These are phyloP conservation scores for Lactarius deliciosus DNA, from an alignment of 768 basidiomycete species.

Conservation along the genomic window DNA sequence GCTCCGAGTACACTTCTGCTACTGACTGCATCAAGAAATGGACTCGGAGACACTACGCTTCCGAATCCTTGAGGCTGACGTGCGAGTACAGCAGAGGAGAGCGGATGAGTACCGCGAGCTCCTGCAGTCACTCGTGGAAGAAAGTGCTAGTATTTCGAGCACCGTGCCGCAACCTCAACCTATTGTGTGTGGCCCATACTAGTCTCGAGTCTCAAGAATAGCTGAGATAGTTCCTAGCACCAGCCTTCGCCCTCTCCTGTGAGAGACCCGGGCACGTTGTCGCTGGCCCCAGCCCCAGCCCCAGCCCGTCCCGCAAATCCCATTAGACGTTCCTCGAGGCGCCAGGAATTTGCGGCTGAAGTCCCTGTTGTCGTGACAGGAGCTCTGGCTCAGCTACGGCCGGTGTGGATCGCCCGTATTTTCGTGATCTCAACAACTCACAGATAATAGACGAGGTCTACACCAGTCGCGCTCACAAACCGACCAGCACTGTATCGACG, in stretches of 20 bases:
- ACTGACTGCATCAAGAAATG: neutral
- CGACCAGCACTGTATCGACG: too few relatives aligned
- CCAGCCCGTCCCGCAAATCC: neutral
- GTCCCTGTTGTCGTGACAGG: too few relatives aligned
- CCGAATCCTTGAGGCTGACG: neutral
- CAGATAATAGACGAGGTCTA: too few relatives aligned
- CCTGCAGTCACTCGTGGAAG: neutral
- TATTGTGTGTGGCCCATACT: neutral
- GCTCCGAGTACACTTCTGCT: too few relatives aligned
- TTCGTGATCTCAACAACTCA: too few relatives aligned
- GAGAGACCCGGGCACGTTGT: too few relatives aligned
- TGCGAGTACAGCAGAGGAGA: neutral
- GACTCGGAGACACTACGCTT: neutral
- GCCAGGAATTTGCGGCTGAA: neutral
- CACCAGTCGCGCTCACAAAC: too few relatives aligned
- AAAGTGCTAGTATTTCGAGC: neutral
- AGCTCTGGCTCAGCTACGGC: too few relatives aligned
- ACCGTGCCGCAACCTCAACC: neutral
- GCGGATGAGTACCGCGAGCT: neutral
- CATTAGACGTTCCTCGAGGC: neutral
- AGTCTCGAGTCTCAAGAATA: neutral
- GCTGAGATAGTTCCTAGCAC: neutral
- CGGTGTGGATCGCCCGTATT: too few relatives aligned
- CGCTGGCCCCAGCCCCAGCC: neutral
- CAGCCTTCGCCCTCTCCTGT: neutral